Evolutionary conservation across 768 basidiomycete genomes (phyloP).

Genomic region (Rhodotorula taiwanensis): DNA sequence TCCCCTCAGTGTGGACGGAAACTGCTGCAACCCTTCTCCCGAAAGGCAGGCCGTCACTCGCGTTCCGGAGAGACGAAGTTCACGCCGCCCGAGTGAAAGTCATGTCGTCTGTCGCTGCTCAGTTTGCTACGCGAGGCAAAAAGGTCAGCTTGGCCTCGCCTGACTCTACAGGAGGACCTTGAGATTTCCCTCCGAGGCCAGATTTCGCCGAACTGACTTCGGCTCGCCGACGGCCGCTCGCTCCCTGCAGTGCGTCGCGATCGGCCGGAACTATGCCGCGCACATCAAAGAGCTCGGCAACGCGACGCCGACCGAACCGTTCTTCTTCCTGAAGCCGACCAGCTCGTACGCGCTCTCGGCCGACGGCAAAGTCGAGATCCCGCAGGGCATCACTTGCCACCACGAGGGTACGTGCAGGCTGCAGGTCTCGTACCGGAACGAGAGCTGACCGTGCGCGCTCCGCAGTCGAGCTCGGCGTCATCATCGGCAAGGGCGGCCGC

Average conservation of each 20-base stretch:
- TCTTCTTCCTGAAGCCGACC: constrained; percentile 98
- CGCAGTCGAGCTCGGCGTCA: constrained; percentile 89
- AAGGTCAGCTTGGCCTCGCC: constrained; percentile 18
- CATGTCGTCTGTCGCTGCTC: constrained; percentile 19
- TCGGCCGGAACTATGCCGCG: constrained; percentile 79
- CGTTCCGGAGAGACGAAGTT: too few species aligned
- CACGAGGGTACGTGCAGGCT: constrained; percentile 64
- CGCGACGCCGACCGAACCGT: constrained; percentile 81
- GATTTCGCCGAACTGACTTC: too few species aligned
- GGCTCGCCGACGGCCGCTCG: not conserved
- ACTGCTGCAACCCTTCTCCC: too few species aligned
- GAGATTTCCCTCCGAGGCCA: too few species aligned
- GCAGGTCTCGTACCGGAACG: not conserved
- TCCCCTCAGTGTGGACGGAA: too few species aligned
- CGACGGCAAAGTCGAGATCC: constrained; percentile 78
- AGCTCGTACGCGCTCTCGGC: constrained; percentile 61
- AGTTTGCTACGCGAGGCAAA: constrained; percentile 28
- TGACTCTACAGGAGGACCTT: not conserved
- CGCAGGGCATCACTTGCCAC: constrained; percentile 71
- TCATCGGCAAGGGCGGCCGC: constrained; percentile 80
- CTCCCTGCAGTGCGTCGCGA: constrained; percentile 72
- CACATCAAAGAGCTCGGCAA: constrained; percentile 67
- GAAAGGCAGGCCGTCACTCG: too few species aligned
- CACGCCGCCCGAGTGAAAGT: too few species aligned
- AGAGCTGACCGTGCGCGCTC: too few species aligned